Evolutionary conservation across 2,329 filamentous ascomycete species (phyloP).

Genomic region (Phaeomoniella chlamydospora): DNA sequence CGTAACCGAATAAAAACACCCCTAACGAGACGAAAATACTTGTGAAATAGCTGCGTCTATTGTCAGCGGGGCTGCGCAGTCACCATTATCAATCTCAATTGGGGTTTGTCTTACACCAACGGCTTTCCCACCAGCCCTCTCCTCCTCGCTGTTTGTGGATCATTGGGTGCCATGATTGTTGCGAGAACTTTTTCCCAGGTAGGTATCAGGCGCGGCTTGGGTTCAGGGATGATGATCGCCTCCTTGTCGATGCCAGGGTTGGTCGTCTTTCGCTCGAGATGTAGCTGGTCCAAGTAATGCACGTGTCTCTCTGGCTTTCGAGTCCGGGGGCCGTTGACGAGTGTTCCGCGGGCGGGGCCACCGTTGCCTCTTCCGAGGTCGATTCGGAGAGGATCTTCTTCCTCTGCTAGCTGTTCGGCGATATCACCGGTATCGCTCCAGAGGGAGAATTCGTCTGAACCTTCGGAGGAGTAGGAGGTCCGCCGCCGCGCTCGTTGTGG

Average conservation of each 20-base stretch:
- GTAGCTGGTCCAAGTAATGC: constrained; percentile 9
- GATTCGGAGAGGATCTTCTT: constrained; percentile 65
- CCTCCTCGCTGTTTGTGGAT: constrained; percentile 52
- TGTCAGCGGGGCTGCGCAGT: constrained; percentile 10
- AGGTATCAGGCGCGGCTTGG: constrained; percentile 47
- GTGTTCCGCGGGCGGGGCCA: constrained; percentile 12
- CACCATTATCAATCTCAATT: constrained; percentile 6
- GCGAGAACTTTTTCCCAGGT: constrained; percentile 58
- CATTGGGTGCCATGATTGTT: constrained; percentile 69
- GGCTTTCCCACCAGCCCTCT: constrained; percentile 93
- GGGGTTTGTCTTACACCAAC: constrained; percentile 54
- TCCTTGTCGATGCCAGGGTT: constrained; percentile 43
- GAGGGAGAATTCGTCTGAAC: constrained; percentile 55
- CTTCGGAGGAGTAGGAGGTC: constrained; percentile 33
- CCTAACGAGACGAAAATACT: constrained; percentile 59
- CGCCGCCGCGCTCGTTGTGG: constrained; percentile 36
- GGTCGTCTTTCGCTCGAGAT: constrained; percentile 26
- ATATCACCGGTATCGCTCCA: constrained; percentile 95
- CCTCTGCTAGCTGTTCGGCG: constrained; percentile 75
- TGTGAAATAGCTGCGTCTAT: constrained; percentile 63
- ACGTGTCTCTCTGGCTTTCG: constrained; percentile 9
- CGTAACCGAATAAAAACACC: constrained; percentile 52
- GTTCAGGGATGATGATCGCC: constrained; percentile 67
- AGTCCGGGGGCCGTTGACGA: constrained; percentile 17
- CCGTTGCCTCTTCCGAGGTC: constrained; percentile 39